Base-by-base conservation (phyloP, 1,284 basidiomycete genomes). In the Marasmius tenuissimus region DNA sequence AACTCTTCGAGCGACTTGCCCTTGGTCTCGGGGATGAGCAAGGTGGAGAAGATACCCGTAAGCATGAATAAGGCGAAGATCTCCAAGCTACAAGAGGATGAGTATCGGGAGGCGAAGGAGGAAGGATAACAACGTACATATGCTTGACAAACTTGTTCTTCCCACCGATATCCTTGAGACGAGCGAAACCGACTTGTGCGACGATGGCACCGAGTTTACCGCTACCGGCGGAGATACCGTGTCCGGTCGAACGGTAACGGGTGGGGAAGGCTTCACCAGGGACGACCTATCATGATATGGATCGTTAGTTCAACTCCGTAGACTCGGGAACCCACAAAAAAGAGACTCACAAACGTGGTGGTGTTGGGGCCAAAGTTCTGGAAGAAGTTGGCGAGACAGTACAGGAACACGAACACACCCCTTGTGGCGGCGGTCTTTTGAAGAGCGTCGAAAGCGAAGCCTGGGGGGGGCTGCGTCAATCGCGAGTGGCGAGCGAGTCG, bases 231-330 rank as follows among this genome's bases (percentile, higher is more conserved):
- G 88, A 90, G 72, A 96, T 93, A 74, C 93, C 93, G 74, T 94
- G 92, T 2, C 85, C 89, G 5, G 92, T 93, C 0, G 90, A 91
- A 56, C 92, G 84, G 76, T 93, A 93, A 51, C 93, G 87, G 2
- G 93, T 95, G 1, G 93, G 93, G 87, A 94, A 96, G 34, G 81
- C 85, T 74, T 96, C 92, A 60, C 91, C 92, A 8, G 94, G 93
- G 39, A 95, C 81, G 67, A 94, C 71, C 73, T 88, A 95, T 3
- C 92, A 95, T 0, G 92, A 94, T 0, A 86, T 85, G 76, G 16
- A 7, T 20, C 7, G 16, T 47, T 11, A 8, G 94, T 94, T 57
- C 14, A 3, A 39, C 18, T 22, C 27, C 14, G 27, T n/a, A 14
- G 18, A 18, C 10, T 6, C 18, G 37, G 1, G 11, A 33, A 42